Evolutionary conservation across 441 rosid genomes (phyloP), one percentile per base, ranked within the genome.

Genomic region (Kokia cookei): DNA sequence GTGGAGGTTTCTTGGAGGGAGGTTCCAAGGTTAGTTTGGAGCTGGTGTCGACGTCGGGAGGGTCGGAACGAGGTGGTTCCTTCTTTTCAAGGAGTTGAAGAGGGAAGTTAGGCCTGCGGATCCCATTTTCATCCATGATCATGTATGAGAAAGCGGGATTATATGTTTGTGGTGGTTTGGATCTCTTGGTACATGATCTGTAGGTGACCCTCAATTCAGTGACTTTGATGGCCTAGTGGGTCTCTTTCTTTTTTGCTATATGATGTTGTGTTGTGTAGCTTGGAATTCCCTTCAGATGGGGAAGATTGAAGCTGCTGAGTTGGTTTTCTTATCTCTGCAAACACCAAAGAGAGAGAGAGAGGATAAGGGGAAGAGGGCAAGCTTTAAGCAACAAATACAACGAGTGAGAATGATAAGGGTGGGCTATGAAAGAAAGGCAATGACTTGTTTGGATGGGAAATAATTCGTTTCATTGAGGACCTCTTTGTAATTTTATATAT

Each of bases 301-400:
- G 57, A 47, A 82, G 80, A 76, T 76, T 80, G 75, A 63, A 75
- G 75, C 78, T 88, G 79, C 78, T 86, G 79, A 77, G 84, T 80
- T 73, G 80, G 32, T 54, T 37, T 59, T 57, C 47, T 37, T 71
- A 50, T 42, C 69, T 57, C 7, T 17, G 35, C 65, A 65, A 24
- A 65, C 40, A 58, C 60, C 37, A 58, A 11, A 61, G 81, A 74
- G 80, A 58, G 78, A 73, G 76, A 74, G 70, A 74, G 40, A 50
- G 84, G 83, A 73, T 79, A 79, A 81, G 76, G 80, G 85, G 85
- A 71, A 70, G 72, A 50, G 57, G 72, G 65, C 77, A 70, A 78
- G 75, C 83, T 85, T 89, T 78, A 92, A 90, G 94, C 89, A 86
- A 89, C 89, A 86, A 78, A 75, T 80, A 85, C 83, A 88, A 86